Percentiles rank a stretch among this genome's conserved stretches.
These are phyloP conservation scores for Circinella minor DNA, from an alignment of 371 early-diverging fungal species.

Conservation along the genomic window DNA sequence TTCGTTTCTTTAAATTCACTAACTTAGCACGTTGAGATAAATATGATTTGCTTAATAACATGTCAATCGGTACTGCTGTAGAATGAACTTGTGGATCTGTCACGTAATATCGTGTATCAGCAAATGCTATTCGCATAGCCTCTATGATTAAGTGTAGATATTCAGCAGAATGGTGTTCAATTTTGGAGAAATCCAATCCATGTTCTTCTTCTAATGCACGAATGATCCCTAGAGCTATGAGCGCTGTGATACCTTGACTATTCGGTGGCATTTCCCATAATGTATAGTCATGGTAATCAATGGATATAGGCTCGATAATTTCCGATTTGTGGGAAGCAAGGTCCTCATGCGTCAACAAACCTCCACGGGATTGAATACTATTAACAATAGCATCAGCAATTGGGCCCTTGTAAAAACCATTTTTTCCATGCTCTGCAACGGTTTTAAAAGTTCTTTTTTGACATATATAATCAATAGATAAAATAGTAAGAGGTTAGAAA, in stretches of 20 bases:
- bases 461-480: background rate
- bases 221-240: slow-evolving; percentile 78
- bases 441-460: slow-evolving; percentile 63
- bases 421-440: slow-evolving; percentile 68
- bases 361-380: slow-evolving; percentile 65
- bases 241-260: slow-evolving; percentile 75
- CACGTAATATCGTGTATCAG: slow-evolving; percentile 70
- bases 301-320: slow-evolving; percentile 64
- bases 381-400: slow-evolving; percentile 77
- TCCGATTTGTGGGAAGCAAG: slow-evolving; percentile 65
- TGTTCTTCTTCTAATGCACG: slow-evolving; percentile 58
- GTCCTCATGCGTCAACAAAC: slow-evolving; percentile 76
- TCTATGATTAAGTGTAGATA: slow-evolving; percentile 76
- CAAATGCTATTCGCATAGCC: slow-evolving; percentile 76
- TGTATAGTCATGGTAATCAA: slow-evolving; percentile 67
- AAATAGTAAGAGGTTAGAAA: background rate
- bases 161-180: slow-evolving; percentile 62
- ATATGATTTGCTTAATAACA: slow-evolving; percentile 62
- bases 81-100: slow-evolving; percentile 65
- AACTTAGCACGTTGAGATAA: slow-evolving; percentile 60
- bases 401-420: slow-evolving; percentile 81
- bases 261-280: slow-evolving; percentile 84
- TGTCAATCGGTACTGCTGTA: slow-evolving; percentile 45
- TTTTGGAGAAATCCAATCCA: slow-evolving; percentile 36
- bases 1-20: slow-evolving; percentile 55